Conservation (phyloP, 306 rosid genomes). For the Vicia faba region DNA sequence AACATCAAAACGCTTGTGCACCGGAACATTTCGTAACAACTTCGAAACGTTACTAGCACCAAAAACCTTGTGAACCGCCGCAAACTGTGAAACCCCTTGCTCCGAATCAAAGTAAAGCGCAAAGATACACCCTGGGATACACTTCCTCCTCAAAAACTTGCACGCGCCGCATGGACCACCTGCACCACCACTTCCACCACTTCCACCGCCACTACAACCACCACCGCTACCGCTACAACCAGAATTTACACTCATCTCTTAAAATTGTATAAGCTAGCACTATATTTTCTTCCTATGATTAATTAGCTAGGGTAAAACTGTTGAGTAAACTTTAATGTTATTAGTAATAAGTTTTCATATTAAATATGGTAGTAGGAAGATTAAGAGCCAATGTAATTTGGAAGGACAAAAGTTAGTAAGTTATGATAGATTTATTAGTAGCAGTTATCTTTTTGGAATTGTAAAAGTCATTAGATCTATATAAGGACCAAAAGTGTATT, state of each 20-base stretch:
- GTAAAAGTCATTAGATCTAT: too few species aligned
- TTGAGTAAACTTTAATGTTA: too few species aligned
- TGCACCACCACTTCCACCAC: slow-evolving; percentile 36
- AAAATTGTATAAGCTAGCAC: too few species aligned
- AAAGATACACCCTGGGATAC: slow-evolving; percentile 75
- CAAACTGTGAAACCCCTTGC: slow-evolving; percentile 86
- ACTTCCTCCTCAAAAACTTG: slow-evolving; percentile 83
- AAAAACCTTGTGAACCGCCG: slow-evolving; percentile 91
- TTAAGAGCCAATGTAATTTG: too few species aligned
- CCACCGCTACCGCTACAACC: too few species aligned
- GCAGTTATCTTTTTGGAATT: too few species aligned
- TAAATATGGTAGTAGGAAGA: too few species aligned
- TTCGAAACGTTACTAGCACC: slow-evolving; percentile 97
- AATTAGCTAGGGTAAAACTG: slow-evolving; percentile 3
- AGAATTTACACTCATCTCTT: slow-evolving; percentile 60
- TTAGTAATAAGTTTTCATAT: too few species aligned
- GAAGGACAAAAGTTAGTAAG: too few species aligned
- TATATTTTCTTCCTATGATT: not conserved
- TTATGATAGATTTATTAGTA: too few species aligned
- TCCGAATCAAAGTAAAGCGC: slow-evolving; percentile 95
- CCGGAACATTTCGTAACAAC: slow-evolving; percentile 73
- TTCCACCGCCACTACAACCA: slow-evolving; percentile 34
- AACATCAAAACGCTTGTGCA: slow-evolving; percentile 75
- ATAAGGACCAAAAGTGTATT: too few species aligned
- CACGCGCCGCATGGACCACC: slow-evolving; percentile 93